These are phyloP conservation scores for Phytophthora chlamydospora DNA, from an alignment of 352 stramenopile species.

Conservation along the genomic window DNA sequence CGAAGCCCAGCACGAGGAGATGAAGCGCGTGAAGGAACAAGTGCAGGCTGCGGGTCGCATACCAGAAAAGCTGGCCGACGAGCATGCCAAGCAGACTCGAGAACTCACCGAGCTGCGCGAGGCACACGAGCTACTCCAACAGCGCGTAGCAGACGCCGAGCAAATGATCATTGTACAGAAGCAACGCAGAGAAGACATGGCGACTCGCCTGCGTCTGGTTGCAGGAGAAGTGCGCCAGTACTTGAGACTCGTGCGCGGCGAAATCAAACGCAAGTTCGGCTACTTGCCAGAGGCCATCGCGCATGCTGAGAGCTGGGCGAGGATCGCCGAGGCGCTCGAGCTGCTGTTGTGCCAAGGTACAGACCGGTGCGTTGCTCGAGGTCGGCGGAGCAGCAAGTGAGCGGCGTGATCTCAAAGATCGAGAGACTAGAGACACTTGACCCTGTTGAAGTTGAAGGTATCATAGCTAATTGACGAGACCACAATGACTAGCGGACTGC, in stretches of 20 bases:
- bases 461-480: slow-evolving; percentile 6
- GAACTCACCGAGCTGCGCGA: slow-evolving; percentile 37
- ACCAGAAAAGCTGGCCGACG: slow-evolving; percentile 28
- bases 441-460: slow-evolving; percentile 25
- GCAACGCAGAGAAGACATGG: slow-evolving; percentile 42
- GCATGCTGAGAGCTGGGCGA: slow-evolving; percentile 61
- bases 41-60: slow-evolving; percentile 29
- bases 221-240: slow-evolving; percentile 72
- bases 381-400: slow-evolving; percentile 13
- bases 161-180: slow-evolving; percentile 23
- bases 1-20: slow-evolving; percentile 55
- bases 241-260: slow-evolving; percentile 63
- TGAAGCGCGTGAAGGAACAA: slow-evolving; percentile 44
- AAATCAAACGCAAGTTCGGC: slow-evolving; percentile 83
- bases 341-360: slow-evolving; percentile 45
- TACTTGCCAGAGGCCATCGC: slow-evolving; percentile 82
- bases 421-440: slow-evolving; percentile 8
- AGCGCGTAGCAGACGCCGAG: slow-evolving; percentile 22
- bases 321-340: slow-evolving; percentile 65
- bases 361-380: slow-evolving; percentile 19
- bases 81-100: slow-evolving; percentile 40
- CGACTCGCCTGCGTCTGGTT: slow-evolving; percentile 56
- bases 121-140: slow-evolving; percentile 27
- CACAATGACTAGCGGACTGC: not conserved
- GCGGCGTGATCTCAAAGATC: not conserved